Evolutionary conservation across 768 basidiomycete genomes (phyloP).

Genomic region (Trametopsis cervina): DNA sequence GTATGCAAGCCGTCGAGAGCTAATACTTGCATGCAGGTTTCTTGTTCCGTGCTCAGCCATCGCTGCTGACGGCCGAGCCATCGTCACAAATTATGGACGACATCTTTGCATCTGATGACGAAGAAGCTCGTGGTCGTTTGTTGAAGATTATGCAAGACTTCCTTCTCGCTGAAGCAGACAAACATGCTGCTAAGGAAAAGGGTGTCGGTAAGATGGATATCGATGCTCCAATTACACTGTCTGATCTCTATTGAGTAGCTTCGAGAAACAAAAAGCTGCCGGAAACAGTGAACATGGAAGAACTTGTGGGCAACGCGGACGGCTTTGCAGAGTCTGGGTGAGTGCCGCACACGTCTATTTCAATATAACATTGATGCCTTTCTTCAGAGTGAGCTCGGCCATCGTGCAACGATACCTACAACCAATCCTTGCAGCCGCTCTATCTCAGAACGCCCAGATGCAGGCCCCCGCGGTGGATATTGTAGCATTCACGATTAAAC

Average conservation of each 20-base stretch:
- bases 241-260: not conserved
- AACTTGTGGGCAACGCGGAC: slow-evolving; percentile 91
- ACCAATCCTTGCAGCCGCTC: slow-evolving; percentile 73
- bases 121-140: slow-evolving; percentile 65
- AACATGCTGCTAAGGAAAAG: slow-evolving; percentile 73
- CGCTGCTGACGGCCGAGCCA: slow-evolving; percentile 75
- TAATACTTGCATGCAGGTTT: slow-evolving; percentile 48
- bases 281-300: slow-evolving; percentile 76
- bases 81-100: slow-evolving; percentile 85
- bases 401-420: slow-evolving; percentile 89
- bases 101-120: slow-evolving; percentile 70
- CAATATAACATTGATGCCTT: too few species aligned
- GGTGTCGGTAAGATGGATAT: slow-evolving; percentile 25
- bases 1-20: not conserved
- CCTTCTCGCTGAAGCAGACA: slow-evolving; percentile 73
- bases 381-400: slow-evolving; percentile 79
- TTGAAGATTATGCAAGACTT: slow-evolving; percentile 92
- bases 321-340: slow-evolving; percentile 98
- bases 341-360: too few species aligned
- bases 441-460: slow-evolving; percentile 62
- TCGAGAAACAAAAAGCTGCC: slow-evolving; percentile 37
- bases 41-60: slow-evolving; percentile 87
- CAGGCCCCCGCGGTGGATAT: slow-evolving; percentile 87
- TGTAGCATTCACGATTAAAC: slow-evolving; percentile 86
- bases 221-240: not conserved